Base-by-base conservation (phyloP, 768 basidiomycete species). In the Sarcomyxa edulis region DNA sequence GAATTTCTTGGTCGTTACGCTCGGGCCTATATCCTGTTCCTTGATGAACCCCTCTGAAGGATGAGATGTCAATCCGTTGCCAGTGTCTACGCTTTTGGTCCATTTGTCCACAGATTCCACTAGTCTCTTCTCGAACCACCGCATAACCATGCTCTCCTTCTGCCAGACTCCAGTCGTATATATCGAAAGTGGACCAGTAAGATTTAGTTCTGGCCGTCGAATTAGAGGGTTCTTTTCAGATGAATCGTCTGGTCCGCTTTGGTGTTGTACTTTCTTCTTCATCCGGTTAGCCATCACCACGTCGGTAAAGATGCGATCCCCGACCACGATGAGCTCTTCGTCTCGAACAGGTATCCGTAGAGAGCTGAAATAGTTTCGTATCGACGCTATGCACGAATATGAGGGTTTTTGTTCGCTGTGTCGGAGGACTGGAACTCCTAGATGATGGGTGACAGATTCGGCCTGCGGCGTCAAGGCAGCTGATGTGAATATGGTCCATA, bases 301-400 rank as follows among this genome's bases (percentile, higher is more conserved):
- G 55, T 99, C 95, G 0, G 95, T 99, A 51, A 96, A 85, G 36
- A 97, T 62, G 8, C 95, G 76, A 64, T 99, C 95, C 1, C 95
- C 95, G 9, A 99, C 81, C 26, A 97, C 61, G 40, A 97, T 63
- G 29, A 96, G 65, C 42, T 84, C 75, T 18, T 79, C 64, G 46
- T 79, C 74, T 20, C 64, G 58, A 29, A 89, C 52, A 14, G 82
- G 78, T n/a, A 53, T 50, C 6, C 52, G 60, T 20, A 78, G 69
- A 21, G 79, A 74, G 19, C 69, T 62, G 54, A 97, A 96, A 66
- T 96, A 93, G 29, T 59, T 53, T 7, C 76, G 74, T 37, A 95
- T 78, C n/a, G 73, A 66, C 7, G 60, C 46, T 18, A 87, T 82
- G 60, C 92, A 95, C 2, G 77, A 68, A 50, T 81, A 81, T 2